Evolutionary conservation across 2,329 filamentous ascomycete species (phyloP).

Genomic region (Aspergillus nomiae): DNA sequence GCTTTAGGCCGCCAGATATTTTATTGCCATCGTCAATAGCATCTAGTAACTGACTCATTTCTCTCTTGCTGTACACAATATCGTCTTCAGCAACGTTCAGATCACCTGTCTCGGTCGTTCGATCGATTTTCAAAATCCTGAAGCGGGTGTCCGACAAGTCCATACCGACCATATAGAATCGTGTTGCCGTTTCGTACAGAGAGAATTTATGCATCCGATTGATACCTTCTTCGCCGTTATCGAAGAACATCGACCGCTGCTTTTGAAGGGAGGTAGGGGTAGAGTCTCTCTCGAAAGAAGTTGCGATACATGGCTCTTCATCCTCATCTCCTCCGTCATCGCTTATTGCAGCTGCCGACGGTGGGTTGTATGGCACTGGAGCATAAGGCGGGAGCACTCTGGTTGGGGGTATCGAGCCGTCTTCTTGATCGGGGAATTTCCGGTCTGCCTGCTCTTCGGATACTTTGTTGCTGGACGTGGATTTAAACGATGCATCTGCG

Average conservation of each 20-base stretch:
- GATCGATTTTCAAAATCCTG: constrained; percentile 91
- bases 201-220: constrained; percentile 90
- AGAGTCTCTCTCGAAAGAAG: constrained; percentile 48
- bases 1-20: constrained; percentile 81
- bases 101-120: constrained; percentile 76
- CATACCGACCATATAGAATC: constrained; percentile 92
- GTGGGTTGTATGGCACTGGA: constrained; percentile 33
- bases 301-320: constrained; percentile 47
- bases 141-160: constrained; percentile 88
- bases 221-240: constrained; percentile 49
- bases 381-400: constrained; percentile 28
- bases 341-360: constrained; percentile 31
- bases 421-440: constrained; percentile 20
- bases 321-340: constrained; percentile 42
- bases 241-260: constrained; percentile 37
- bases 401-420: constrained; percentile 19
- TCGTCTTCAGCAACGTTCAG: constrained; percentile 90
- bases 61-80: constrained; percentile 86
- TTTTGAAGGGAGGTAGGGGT: constrained; percentile 41
- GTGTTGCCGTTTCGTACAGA: constrained; percentile 91
- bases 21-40: constrained; percentile 96
- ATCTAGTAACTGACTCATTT: constrained; percentile 91
- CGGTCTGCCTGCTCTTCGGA: constrained; percentile 18
- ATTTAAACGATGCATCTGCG: constrained; percentile 16
- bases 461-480: constrained; percentile 14